Conservation (phyloP, 106 monocot genomes). For the Ottelia alismoides region DNA sequence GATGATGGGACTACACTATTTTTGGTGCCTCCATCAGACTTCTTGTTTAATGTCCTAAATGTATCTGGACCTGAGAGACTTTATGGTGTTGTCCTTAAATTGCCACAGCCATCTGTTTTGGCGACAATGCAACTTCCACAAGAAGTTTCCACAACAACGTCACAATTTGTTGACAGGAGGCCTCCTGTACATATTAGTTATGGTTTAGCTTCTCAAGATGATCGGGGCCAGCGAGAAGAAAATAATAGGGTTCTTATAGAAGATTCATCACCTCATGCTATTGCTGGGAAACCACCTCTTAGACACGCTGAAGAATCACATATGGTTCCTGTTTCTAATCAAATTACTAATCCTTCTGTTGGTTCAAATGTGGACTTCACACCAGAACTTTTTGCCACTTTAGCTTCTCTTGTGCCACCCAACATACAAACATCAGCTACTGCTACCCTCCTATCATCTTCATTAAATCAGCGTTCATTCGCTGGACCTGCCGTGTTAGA, state of each 20-base stretch:
- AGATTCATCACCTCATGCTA: conserved; percentile 10
- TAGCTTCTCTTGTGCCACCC: conserved; percentile 53
- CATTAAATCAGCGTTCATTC: no score
- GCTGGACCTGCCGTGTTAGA: conserved; percentile 12
- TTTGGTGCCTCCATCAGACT: conserved; percentile 96
- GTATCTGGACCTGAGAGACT: conserved; percentile 85
- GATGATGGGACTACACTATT: conserved; percentile 83
- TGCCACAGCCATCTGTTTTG: conserved; percentile 33
- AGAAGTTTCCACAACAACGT: conserved; percentile 8
- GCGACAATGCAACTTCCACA: conserved; percentile 14
- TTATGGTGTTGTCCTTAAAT: conserved; percentile 85
- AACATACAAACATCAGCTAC: conserved; percentile 13
- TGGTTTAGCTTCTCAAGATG: conserved; percentile 13
- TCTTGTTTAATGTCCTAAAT: conserved; percentile 59
- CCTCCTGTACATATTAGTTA: conserved; percentile 20
- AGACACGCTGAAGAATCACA: conserved; percentile 15
- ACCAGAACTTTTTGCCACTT: conserved; percentile 61
- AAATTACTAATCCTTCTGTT: no score
- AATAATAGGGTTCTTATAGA: conserved; percentile 17
- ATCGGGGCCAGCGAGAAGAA: conserved; percentile 16
- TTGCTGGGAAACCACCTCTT: conserved; percentile 7
- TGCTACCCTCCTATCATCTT: conserved; percentile 10
- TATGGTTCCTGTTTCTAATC: no score
- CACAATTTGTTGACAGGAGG: conserved; percentile 22
- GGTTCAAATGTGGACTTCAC: no score